Percentiles rank a stretch among this genome's conserved stretches.
Evolutionary conservation across 2,329 filamentous ascomycete species (phyloP).

Genomic region (Shiraia sp.): DNA sequence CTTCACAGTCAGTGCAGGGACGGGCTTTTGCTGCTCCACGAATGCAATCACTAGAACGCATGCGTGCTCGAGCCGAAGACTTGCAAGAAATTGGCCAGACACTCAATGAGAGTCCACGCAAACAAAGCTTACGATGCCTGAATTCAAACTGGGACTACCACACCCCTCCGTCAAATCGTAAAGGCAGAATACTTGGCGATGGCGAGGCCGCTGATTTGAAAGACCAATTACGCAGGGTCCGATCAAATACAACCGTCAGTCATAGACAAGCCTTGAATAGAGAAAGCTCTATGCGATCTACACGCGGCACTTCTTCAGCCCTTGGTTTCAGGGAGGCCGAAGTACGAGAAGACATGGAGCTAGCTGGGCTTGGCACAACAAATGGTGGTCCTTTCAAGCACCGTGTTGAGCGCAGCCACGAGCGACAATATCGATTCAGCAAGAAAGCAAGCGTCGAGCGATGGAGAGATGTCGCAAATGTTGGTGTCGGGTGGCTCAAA

Average conservation of each 20-base stretch:
- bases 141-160: conserved; percentile 38
- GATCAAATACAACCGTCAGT: conserved; percentile 37
- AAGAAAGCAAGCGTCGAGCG: conserved; percentile 40
- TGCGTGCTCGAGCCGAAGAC: conserved; percentile 48
- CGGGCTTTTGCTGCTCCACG: conserved; percentile 58
- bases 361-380: conserved; percentile 27
- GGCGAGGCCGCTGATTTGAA: conserved; percentile 36
- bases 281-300: conserved; percentile 26
- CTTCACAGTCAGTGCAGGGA: conserved; percentile 51
- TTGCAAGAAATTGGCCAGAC: conserved; percentile 47
- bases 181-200: conserved; percentile 35
- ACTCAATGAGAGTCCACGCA: conserved; percentile 51
- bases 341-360: conserved; percentile 42
- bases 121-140: conserved; percentile 34
- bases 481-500: conserved; percentile 41
- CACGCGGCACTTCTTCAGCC: conserved; percentile 25
- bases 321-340: conserved; percentile 45
- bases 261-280: conserved; percentile 24
- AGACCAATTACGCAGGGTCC: conserved; percentile 30
- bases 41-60: conserved; percentile 54
- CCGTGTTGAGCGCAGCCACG: conserved; percentile 35
- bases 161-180: conserved; percentile 40
- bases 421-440: conserved; percentile 36
- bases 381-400: conserved; percentile 35
- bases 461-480: conserved; percentile 41